Base-by-base conservation (phyloP, 805 yeast genomes). In the Yamadazyma insecticola region DNA sequence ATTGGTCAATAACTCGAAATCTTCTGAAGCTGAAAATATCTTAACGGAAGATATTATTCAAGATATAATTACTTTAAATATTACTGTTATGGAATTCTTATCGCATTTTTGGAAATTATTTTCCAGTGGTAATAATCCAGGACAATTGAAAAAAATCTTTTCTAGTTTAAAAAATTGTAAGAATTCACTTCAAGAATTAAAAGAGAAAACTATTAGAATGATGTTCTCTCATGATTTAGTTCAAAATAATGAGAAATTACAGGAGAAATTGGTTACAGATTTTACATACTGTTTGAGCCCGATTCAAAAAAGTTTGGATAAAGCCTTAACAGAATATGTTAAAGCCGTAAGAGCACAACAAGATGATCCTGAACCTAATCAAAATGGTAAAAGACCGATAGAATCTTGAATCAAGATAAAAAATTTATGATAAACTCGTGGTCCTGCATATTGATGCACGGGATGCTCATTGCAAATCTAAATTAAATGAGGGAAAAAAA, bases 101-200 rank as follows among this genome's bases (percentile, higher is more conserved):
- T 60, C 67, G 28, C 70, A 64, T 35, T 65, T 65, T 33, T 65
- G 72, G 72, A 54, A 57, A 29, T 36, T 64, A 1, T 65, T 49
- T 30, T 45, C 59, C 16, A 51, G 48, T 31, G 66, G 61, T 5
- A 55, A 51, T 32, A 63, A 60, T 33, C 63, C 69, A 2, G 52
- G 31, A 11, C 66, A 60, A 36, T 47, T 65, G 27, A 60, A 59
- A 38, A 62, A 58, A 36, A 39, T 65, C n/a, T 64, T 54, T 25
- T 41, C 54, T 6, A 58, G 57, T 23, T 48, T 65, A 31, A 63
- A 56, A 29, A 53, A 49, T 35, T 61, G 68, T 39, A 56, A 57
- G 25, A 41, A 41, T 11, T 48, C 51, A 15, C 45, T 64, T 23
- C 30, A 36, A 2, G 51, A 49, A 13, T 48, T 64, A 16, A 55